Evolutionary conservation across 441 rosid genomes (phyloP).

Genomic region (Aleurites moluccanus): DNA sequence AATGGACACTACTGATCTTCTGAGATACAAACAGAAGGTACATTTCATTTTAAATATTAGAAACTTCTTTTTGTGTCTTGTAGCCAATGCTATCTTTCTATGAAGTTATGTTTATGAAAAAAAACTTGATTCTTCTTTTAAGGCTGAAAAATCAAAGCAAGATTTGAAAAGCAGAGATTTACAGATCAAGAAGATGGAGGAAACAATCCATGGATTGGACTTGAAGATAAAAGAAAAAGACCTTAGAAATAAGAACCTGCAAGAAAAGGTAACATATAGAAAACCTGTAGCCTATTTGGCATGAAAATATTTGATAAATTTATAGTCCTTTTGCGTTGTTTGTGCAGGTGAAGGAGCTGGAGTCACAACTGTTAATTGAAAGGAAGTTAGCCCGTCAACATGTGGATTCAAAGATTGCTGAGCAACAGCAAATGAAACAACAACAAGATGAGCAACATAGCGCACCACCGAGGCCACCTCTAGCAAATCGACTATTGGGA

Average conservation of each 20-base stretch:
- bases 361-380: constrained; percentile 83
- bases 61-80: background rate
- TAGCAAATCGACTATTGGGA: constrained; percentile 44
- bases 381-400: constrained; percentile 97
- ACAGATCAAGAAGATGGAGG: constrained; percentile 87
- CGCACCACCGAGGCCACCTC: constrained; percentile 50
- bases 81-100: no score
- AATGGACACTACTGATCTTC: constrained; percentile 66
- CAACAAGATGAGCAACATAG: constrained; percentile 53
- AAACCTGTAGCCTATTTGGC: background rate
- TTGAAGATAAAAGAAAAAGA: constrained; percentile 81
- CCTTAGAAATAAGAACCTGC: constrained; percentile 67
- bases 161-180: constrained; percentile 84
- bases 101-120: background rate
- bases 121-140: constrained; percentile 16
- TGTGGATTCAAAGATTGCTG: constrained; percentile 84
- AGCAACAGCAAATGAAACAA: constrained; percentile 53
- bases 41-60: background rate
- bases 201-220: constrained; percentile 62
- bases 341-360: constrained; percentile 81
- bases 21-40: constrained; percentile 88
- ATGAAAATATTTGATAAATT: background rate
- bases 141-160: constrained; percentile 85
- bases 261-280: constrained; percentile 67
- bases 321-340: background rate